Conservation (phyloP, 352 stramenopile genomes). For the Aphanomyces euteiches region DNA sequence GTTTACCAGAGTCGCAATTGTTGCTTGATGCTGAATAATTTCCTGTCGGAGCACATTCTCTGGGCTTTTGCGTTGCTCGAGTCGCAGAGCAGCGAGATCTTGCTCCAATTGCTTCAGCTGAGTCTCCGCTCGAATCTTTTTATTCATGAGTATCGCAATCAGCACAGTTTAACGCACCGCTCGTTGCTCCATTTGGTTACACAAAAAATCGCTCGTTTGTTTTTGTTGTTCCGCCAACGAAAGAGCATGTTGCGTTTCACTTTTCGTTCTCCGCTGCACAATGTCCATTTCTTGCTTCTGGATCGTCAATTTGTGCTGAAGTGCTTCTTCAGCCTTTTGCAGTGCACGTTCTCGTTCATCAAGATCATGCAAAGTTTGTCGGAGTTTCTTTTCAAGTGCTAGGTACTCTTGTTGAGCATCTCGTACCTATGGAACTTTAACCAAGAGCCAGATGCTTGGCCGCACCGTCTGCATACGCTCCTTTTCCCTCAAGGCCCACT, state of each 20-base stretch:
- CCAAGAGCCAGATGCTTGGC: not conserved
- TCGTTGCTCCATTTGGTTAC: constrained; percentile 49
- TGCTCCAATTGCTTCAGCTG: constrained; percentile 52
- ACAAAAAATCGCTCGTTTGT: constrained; percentile 40
- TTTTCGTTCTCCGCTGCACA: constrained; percentile 1
- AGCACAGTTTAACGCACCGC: constrained; percentile 36
- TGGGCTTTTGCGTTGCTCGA: constrained; percentile 68
- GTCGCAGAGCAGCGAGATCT: constrained; percentile 66
- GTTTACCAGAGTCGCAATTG: constrained; percentile 43
- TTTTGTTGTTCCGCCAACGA: constrained; percentile 5
- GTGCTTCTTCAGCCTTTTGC: constrained; percentile 41
- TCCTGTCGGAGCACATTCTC: constrained; percentile 68
- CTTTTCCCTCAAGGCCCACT: constrained; percentile 74
- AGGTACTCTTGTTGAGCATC: constrained; percentile 64
- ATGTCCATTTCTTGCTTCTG: constrained; percentile 36
- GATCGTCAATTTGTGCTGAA: constrained; percentile 49
- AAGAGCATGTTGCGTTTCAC: constrained; percentile 12
- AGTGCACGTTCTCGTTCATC: constrained; percentile 62
- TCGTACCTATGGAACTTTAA: constrained; percentile 26
- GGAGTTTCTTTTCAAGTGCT: constrained; percentile 55
- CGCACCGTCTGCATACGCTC: constrained; percentile 52
- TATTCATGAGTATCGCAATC: constrained; percentile 40
- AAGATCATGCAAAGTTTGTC: constrained; percentile 50
- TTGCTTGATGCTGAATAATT: constrained; percentile 53
- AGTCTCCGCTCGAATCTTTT: constrained; percentile 47